A percentile compares a stretch with the other conserved stretches of the same genome.
These are phyloP conservation scores for Pythium angustatum DNA, from an alignment of 352 stramenopile species.

Conservation along the genomic window DNA sequence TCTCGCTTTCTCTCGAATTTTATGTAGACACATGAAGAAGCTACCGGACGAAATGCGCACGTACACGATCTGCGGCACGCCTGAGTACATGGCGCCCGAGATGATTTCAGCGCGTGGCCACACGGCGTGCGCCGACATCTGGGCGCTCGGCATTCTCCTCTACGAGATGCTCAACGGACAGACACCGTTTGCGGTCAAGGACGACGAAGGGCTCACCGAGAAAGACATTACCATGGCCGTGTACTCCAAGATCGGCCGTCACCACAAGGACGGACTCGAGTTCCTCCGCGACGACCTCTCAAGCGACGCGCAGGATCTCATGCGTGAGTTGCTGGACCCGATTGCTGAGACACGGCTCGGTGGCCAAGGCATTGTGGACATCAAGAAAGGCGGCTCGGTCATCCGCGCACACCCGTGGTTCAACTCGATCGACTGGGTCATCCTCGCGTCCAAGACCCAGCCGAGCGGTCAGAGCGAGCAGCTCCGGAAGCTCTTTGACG, in stretches of 20 bases:
- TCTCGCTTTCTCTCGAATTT: not conserved
- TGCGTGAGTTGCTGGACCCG: constrained; percentile 72
- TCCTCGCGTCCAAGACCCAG: constrained; percentile 70
- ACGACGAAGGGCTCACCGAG: constrained; percentile 62
- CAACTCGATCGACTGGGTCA: constrained; percentile 71
- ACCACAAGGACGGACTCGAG: constrained; percentile 53
- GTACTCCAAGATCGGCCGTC: constrained; percentile 86
- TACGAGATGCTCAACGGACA: constrained; percentile 87
- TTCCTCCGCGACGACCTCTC: constrained; percentile 62
- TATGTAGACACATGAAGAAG: constrained; percentile 72
- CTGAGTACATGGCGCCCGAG: constrained; percentile 89
- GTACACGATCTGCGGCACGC: constrained; percentile 87
- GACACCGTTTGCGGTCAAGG: constrained; percentile 82
- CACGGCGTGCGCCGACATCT: constrained; percentile 78
- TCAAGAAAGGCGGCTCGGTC: constrained; percentile 73
- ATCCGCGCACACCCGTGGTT: constrained; percentile 85
- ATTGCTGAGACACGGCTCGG: constrained; percentile 68
- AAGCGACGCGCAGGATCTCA: constrained; percentile 49
- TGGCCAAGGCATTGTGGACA: constrained; percentile 74
- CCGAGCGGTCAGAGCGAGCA: constrained; percentile 47
- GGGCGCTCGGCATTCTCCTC: constrained; percentile 82
- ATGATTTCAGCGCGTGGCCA: constrained; percentile 86
- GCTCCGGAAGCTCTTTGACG: constrained; percentile 59
- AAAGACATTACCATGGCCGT: constrained; percentile 84
- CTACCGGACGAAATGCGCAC: constrained; percentile 78